Conservation (phyloP, 2,329 filamentous ascomycete species). For the Colletotrichum horii region DNA sequence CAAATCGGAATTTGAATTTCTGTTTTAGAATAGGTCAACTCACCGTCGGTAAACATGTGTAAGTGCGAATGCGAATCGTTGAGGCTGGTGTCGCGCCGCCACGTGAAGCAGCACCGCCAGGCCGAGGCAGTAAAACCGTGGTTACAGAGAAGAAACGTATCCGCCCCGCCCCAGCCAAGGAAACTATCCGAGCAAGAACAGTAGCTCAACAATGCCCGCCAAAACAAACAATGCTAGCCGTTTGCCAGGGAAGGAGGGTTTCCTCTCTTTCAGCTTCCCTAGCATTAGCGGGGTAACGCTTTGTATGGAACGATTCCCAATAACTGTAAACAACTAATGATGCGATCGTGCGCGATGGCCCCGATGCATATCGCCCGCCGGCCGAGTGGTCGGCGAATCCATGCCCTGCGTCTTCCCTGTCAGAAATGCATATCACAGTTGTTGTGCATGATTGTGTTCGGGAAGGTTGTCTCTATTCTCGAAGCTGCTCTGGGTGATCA, state of each 20-base stretch:
- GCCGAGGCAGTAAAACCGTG: conserved; percentile 1
- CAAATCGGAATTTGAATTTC: not conserved
- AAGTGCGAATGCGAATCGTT: not conserved
- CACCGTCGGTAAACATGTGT: not conserved
- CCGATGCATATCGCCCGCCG: not conserved
- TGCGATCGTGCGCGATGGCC: not conserved
- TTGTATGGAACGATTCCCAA: not conserved
- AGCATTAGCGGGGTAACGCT: not conserved
- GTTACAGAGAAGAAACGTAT: conserved; percentile 5
- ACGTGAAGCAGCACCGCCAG: not conserved
- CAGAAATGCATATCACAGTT: not conserved
- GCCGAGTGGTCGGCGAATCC: not conserved
- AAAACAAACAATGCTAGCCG: not conserved
- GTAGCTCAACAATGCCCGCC: not conserved
- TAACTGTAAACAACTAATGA: not conserved
- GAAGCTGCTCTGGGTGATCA: not conserved
- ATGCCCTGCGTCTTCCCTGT: not conserved
- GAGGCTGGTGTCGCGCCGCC: not conserved
- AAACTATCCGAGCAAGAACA: not conserved
- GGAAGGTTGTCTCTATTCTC: not conserved
- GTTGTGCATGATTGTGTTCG: not conserved
- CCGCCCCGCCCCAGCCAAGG: not conserved
- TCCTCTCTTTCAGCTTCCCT: not conserved
- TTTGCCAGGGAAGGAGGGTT: not conserved
- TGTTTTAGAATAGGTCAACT: not conserved